phyloP scores from a whole-genome alignment of 1,284 basidiomycete species.

The Sphagnurus paluster region DNA sequence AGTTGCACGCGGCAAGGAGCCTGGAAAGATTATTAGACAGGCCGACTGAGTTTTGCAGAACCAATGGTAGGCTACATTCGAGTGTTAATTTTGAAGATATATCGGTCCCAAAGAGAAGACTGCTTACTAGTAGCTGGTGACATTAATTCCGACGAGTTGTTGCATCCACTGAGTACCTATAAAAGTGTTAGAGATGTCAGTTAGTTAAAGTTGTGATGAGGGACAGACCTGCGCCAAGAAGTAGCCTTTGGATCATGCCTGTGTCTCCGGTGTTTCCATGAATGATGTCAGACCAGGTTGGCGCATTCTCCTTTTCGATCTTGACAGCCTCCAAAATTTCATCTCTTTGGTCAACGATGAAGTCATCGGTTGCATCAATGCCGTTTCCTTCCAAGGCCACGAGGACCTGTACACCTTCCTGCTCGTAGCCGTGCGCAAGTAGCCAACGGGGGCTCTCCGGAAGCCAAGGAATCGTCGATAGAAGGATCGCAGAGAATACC shows the following conservation, averaged over 20 bases:
- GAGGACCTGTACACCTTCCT: constrained; percentile 39
- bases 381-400: constrained; percentile 41
- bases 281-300: constrained; percentile 40
- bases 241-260: constrained; percentile 50
- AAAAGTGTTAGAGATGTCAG: not conserved
- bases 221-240: constrained; percentile 47
- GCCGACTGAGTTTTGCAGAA: constrained; percentile 47
- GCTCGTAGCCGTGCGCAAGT: constrained; percentile 40
- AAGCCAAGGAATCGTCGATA: constrained; percentile 58
- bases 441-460: constrained; percentile 73
- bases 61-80: constrained; percentile 38
- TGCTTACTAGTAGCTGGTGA: constrained; percentile 62
- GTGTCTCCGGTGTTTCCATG: constrained; percentile 40
- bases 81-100: not conserved
- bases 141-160: constrained; percentile 70
- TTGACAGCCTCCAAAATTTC: constrained; percentile 44
- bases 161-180: constrained; percentile 71
- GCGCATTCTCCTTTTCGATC: constrained; percentile 39
- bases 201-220: not conserved
- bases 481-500: constrained; percentile 60
- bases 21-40: constrained; percentile 44
- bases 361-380: constrained; percentile 32
- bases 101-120: not conserved
- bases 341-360: constrained; percentile 35
- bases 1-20: constrained; percentile 48